Evolutionary conservation across 192 early-diverging fungal species (phyloP).

Genomic region (Fimicolochytrium jonesii): DNA sequence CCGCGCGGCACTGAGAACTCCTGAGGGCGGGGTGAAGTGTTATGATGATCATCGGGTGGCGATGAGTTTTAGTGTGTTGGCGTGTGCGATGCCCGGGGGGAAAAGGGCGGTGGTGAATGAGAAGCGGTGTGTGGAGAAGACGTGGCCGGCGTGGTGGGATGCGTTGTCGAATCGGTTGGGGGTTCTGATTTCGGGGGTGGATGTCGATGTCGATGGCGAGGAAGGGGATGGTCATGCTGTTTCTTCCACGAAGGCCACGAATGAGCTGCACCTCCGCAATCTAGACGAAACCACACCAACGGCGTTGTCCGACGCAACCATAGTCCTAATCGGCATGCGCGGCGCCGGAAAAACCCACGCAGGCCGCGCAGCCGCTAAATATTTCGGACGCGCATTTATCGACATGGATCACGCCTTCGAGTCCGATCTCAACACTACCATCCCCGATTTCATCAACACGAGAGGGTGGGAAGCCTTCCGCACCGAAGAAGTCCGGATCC

Average conservation of each 20-base stretch:
- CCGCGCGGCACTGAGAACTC: constrained; percentile 48
- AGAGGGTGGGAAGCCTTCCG: constrained; percentile 89
- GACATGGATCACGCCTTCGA: constrained; percentile 89
- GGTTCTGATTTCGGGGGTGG: constrained; percentile 45
- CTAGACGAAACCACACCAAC: too few relatives aligned
- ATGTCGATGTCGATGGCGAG: constrained; percentile 52
- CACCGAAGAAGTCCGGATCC: constrained; percentile 63
- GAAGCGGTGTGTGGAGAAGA: constrained; percentile 98
- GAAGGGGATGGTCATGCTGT: constrained; percentile 7
- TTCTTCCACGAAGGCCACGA: neutral
- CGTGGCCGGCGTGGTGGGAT: constrained; percentile 99
- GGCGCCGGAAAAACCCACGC: constrained; percentile 92
- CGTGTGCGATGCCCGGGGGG: constrained; percentile 67
- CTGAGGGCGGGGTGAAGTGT: constrained; percentile 74
- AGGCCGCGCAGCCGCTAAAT: constrained; percentile 66
- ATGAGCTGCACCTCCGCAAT: too few relatives aligned
- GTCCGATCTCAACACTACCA: constrained; percentile 58
- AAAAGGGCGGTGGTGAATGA: constrained; percentile 59
- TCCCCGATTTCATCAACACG: constrained; percentile 71
- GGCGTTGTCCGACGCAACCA: constrained; percentile 41
- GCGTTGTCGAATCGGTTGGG: constrained; percentile 77
- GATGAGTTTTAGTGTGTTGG: constrained; percentile 91
- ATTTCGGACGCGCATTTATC: constrained; percentile 69
- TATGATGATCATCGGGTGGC: constrained; percentile 98
- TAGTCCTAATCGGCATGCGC: constrained; percentile 98